These are phyloP conservation scores for Trichoderma simmonsii DNA, from an alignment of 2,329 filamentous ascomycete genomes.

Conservation along the genomic window DNA sequence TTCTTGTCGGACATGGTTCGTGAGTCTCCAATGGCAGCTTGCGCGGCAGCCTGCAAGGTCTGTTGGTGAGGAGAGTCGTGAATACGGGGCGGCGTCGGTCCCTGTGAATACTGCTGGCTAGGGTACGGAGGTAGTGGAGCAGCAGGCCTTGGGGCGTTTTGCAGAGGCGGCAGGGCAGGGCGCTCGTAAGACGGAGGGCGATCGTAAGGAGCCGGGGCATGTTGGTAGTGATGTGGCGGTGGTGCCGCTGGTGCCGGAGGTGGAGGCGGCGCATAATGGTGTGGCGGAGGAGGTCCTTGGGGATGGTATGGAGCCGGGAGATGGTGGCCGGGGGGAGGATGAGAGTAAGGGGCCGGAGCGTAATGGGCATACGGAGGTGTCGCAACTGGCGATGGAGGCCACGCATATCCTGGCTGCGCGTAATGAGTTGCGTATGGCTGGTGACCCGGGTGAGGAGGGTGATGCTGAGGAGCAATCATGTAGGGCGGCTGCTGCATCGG, in stretches of 20 bases:
- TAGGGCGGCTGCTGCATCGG: constrained; percentile 55
- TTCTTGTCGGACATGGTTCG: constrained; percentile 37
- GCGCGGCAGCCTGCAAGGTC: constrained; percentile 44
- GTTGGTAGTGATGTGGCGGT: constrained; percentile 24
- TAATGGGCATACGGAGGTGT: constrained; percentile 54
- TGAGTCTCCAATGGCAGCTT: constrained; percentile 41
- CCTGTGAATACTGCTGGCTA: constrained; percentile 32
- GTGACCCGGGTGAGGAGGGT: constrained; percentile 28
- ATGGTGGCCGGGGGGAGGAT: constrained; percentile 31
- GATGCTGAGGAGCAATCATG: constrained; percentile 36
- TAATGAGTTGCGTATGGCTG: constrained; percentile 39
- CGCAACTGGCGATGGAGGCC: constrained; percentile 55
- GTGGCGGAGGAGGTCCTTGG: constrained; percentile 28
- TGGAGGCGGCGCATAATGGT: constrained; percentile 16
- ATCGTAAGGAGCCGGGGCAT: constrained; percentile 4
- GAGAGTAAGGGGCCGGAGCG: constrained; percentile 38
- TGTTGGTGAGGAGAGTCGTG: constrained; percentile 45
- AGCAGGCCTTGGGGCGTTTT: constrained; percentile 29
- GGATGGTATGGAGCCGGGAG: constrained; percentile 30
- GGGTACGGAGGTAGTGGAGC: constrained; percentile 30
- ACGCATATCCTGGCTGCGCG: constrained; percentile 45
- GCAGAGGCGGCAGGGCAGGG: constrained; percentile 37
- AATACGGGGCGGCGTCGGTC: constrained; percentile 35
- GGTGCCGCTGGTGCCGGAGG: constrained; percentile 19
- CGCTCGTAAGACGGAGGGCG: constrained; percentile 32